A percentile compares a stretch with the other conserved stretches of the same genome.
Evolutionary conservation across 2,329 filamentous ascomycete species (phyloP).

Genomic region (Aureobasidium sp.): DNA sequence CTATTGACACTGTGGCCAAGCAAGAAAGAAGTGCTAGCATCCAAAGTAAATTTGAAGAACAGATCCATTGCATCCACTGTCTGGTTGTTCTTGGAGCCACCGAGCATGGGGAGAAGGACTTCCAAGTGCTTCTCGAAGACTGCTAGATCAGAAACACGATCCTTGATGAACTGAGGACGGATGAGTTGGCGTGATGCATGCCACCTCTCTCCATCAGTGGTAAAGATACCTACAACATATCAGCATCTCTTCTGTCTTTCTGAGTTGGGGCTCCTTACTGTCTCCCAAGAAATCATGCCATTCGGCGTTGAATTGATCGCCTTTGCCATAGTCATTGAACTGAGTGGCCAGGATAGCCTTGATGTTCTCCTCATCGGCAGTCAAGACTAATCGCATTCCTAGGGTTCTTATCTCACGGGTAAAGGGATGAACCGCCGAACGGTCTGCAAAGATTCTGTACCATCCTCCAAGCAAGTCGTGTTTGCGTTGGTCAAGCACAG

Average conservation of each 20-base stretch:
- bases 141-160: slow-evolving; percentile 72
- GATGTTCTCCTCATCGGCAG: slow-evolving; percentile 79
- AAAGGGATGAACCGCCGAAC: slow-evolving; percentile 34
- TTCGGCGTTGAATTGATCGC: slow-evolving; percentile 62
- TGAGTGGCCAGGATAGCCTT: slow-evolving; percentile 85
- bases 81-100: slow-evolving; percentile 27
- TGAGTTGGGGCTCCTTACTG: slow-evolving; percentile 50
- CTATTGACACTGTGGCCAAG: slow-evolving; percentile 66
- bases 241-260: background rate
- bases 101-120: slow-evolving; percentile 60
- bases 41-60: slow-evolving; percentile 78
- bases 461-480: slow-evolving; percentile 57
- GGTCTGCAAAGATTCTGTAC: slow-evolving; percentile 42
- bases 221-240: slow-evolving; percentile 43
- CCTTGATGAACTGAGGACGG: slow-evolving; percentile 77
- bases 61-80: slow-evolving; percentile 65
- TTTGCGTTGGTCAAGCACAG: slow-evolving; percentile 38
- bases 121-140: slow-evolving; percentile 74
- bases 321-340: slow-evolving; percentile 79
- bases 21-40: slow-evolving; percentile 79
- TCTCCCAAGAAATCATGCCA: slow-evolving; percentile 71
- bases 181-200: slow-evolving; percentile 73
- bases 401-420: slow-evolving; percentile 54
- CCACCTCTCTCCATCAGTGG: slow-evolving; percentile 73
- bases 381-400: slow-evolving; percentile 59